Percentiles rank a stretch among this genome's conserved stretches.
These are phyloP conservation scores for Tylopilus subfusipes DNA, from an alignment of 768 basidiomycete species.

Conservation along the genomic window DNA sequence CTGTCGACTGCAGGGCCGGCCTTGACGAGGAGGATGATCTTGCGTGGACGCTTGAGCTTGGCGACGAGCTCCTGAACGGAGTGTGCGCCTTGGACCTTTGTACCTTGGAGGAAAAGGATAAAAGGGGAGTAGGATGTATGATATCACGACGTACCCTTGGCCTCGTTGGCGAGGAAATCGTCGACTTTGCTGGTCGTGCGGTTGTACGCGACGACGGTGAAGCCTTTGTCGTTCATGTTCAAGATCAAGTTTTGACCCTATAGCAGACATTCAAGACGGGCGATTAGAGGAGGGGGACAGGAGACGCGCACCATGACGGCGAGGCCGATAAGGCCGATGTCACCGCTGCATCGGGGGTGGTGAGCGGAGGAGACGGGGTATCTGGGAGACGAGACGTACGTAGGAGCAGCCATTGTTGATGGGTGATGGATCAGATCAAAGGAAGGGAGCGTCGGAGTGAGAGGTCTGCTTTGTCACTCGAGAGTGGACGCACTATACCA, in stretches of 20 bases:
- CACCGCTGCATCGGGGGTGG: conserved; percentile 57
- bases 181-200: conserved; percentile 96
- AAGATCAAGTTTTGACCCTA: conserved; percentile 96
- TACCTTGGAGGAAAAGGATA: conserved; percentile 53
- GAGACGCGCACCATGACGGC: conserved; percentile 84
- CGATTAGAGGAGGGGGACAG: conserved; percentile 12
- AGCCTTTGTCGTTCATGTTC: conserved; percentile 99
- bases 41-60: conserved; percentile 93
- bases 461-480: not conserved
- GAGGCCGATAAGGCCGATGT: conserved; percentile 97
- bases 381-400: conserved; percentile 43
- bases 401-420: conserved; percentile 43
- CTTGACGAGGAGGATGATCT: conserved; percentile 98
- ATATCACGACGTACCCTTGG: conserved; percentile 71
- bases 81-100: conserved; percentile 93
- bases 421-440: conserved; percentile 32
- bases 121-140: conserved; percentile 20
- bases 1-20: conserved; percentile 94
- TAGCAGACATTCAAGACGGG: conserved; percentile 2
- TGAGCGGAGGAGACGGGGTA: not conserved
- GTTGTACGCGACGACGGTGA: conserved; percentile 95
- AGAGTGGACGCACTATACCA: too few species aligned
- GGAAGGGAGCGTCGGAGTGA: conserved; percentile 4
- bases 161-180: conserved; percentile 91
- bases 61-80: conserved; percentile 85